phyloP scores from a whole-genome alignment of 805 yeast genomes.

The Peterozyma toletana region DNA sequence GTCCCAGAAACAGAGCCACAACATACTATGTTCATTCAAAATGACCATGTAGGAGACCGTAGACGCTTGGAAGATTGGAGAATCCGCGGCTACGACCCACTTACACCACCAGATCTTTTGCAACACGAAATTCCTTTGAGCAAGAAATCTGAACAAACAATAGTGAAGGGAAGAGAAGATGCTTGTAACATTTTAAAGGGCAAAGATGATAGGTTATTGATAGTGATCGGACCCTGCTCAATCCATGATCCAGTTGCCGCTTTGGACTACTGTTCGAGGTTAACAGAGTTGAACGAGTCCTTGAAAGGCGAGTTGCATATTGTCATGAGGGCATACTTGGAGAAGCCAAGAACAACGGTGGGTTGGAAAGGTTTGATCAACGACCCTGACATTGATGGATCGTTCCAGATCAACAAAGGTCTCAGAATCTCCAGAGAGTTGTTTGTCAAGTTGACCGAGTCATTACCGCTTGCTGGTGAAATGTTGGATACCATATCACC shows the following conservation, averaged over 20 bases:
- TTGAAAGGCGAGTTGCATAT: conserved; percentile 71
- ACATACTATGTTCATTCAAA: conserved; percentile 69
- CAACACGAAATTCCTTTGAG: conserved; percentile 80
- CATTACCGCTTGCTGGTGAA: conserved; percentile 91
- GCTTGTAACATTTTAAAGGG: conserved; percentile 72
- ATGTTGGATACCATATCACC: conserved; percentile 98
- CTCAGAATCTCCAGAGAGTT: conserved; percentile 80
- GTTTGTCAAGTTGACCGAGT: conserved; percentile 75
- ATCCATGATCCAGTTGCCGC: conserved; percentile 94
- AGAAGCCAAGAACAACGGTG: conserved; percentile 97
- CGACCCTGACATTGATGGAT: conserved; percentile 92
- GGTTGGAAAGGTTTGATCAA: conserved; percentile 99
- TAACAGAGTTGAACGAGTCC: conserved; percentile 51
- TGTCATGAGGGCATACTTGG: conserved; percentile 96
- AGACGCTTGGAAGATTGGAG: conserved; percentile 70
- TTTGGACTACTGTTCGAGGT: conserved; percentile 70
- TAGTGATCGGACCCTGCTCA: conserved; percentile 96
- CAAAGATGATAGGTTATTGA: conserved; percentile 77
- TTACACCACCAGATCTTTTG: conserved; percentile 89
- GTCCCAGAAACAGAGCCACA: conserved; percentile 10
- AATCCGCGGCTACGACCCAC: conserved; percentile 86
- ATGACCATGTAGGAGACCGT: conserved; percentile 81
- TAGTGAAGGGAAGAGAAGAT: conserved; percentile 69
- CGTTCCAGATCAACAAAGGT: conserved; percentile 94
- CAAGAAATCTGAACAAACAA: conserved; percentile 49